These are phyloP conservation scores for Metarhizium sp. DNA, from an alignment of 2,329 filamentous ascomycete genomes.

Conservation along the genomic window DNA sequence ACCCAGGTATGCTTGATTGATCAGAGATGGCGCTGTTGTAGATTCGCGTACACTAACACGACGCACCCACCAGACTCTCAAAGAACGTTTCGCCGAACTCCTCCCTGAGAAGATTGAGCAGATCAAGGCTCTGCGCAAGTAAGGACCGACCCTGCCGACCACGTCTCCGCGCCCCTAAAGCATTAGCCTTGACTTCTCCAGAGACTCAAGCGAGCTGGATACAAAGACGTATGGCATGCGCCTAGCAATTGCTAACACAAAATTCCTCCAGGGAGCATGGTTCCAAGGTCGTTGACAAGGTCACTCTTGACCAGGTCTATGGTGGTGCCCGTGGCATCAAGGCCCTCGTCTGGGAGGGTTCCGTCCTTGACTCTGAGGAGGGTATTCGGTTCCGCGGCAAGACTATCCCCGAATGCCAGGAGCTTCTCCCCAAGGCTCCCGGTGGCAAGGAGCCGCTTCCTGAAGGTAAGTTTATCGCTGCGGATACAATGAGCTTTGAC, in stretches of 20 bases:
- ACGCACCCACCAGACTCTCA: conserved; percentile 60
- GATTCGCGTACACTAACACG: neutral
- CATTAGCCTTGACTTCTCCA: neutral
- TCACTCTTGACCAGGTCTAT: conserved; percentile 98
- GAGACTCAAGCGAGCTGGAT: neutral
- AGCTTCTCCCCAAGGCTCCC: conserved; percentile 92
- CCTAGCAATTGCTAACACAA: conserved; percentile 11
- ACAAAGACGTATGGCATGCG: neutral
- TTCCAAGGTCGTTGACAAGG: conserved; percentile 91
- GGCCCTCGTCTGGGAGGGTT: conserved; percentile 96
- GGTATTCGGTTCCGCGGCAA: conserved; percentile 99
- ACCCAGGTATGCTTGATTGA: conserved; percentile 53
- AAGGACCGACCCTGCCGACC: conserved; percentile 24
- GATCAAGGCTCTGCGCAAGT: conserved; percentile 98
- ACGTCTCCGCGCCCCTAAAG: neutral
- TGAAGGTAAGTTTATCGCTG: conserved; percentile 52
- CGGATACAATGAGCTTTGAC: no score
- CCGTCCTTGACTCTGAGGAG: conserved; percentile 96
- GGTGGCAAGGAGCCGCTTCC: conserved; percentile 95
- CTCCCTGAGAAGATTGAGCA: conserved; percentile 96
- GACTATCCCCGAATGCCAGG: conserved; percentile 98
- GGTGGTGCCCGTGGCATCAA: conserved; percentile 99
- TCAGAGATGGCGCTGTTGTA: neutral
- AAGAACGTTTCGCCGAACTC: conserved; percentile 96
- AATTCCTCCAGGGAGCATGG: conserved; percentile 67